phyloP scores from a whole-genome alignment of 2,329 filamentous ascomycete species.

The Boeremia exigua region DNA sequence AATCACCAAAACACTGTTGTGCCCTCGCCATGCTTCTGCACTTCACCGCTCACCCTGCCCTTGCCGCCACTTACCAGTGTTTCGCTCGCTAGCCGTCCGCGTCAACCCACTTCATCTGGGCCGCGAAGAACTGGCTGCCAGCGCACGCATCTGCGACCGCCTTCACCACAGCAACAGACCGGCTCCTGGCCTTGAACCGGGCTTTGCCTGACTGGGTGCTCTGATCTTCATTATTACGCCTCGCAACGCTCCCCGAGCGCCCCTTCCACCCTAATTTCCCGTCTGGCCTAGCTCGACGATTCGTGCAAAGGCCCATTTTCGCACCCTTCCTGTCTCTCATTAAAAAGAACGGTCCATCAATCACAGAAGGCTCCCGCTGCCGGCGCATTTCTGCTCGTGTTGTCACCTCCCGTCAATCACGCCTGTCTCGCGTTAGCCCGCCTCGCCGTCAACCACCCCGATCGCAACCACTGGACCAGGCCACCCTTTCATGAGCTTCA shows the following conservation, averaged over 20 bases:
- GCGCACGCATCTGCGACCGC: constrained; percentile 47
- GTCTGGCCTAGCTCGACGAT: constrained; percentile 45
- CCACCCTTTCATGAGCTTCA: constrained; percentile 32
- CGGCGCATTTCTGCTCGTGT: constrained; percentile 27
- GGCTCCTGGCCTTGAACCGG: constrained; percentile 37
- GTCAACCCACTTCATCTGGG: constrained; percentile 25
- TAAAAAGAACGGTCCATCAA: constrained; percentile 37
- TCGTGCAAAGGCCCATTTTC: constrained; percentile 45
- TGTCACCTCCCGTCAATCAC: constrained; percentile 33
- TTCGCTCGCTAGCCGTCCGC: constrained; percentile 23
- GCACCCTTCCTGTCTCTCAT: constrained; percentile 35
- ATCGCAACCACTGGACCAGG: constrained; percentile 25
- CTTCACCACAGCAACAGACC: constrained; percentile 49
- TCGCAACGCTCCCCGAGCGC: constrained; percentile 35
- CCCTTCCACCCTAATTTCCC: constrained; percentile 48
- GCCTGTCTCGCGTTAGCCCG: constrained; percentile 29
- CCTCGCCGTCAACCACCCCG: constrained; percentile 25
- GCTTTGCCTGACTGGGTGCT: constrained; percentile 39
- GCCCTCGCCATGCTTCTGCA: constrained; percentile 28
- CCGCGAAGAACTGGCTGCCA: constrained; percentile 37
- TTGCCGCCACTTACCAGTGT: constrained; percentile 21
- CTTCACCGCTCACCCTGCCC: constrained; percentile 23
- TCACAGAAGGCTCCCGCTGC: constrained; percentile 30
- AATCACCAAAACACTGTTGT: constrained; percentile 17
- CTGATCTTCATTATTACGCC: constrained; percentile 45